phyloP scores from a whole-genome alignment of 1,284 basidiomycete genomes.

The Cutaneotrichosporon curvatum region DNA sequence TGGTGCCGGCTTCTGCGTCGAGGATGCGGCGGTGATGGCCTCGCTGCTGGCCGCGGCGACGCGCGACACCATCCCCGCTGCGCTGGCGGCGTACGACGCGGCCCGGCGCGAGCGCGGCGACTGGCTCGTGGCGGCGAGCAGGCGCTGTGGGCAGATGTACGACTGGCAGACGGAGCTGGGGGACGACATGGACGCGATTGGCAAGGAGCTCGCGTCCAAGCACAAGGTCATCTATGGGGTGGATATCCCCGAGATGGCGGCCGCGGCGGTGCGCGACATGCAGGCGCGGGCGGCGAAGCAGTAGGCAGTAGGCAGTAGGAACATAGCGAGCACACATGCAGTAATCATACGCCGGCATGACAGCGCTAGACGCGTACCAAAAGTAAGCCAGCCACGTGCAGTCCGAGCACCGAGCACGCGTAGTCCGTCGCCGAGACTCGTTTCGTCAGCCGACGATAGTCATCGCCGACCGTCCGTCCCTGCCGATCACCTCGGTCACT shows the following conservation, averaged over 20 bases:
- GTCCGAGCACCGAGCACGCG: too few species aligned
- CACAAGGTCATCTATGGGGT: conserved; percentile 9
- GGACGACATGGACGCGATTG: conserved; percentile 16
- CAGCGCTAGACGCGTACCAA: too few species aligned
- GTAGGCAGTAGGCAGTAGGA: too few species aligned
- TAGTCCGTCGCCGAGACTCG: too few species aligned
- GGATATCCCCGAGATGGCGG: conserved; percentile 5
- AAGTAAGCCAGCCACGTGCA: too few species aligned
- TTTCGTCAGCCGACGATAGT: too few species aligned
- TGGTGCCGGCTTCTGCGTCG: conserved; percentile 19
- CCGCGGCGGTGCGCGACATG: neutral
- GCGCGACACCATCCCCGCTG: neutral
- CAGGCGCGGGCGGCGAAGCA: too few species aligned
- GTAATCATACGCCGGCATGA: too few species aligned
- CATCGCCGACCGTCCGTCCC: too few species aligned
- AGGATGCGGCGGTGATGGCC: conserved; percentile 16
- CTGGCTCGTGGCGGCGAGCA: conserved; percentile 14
- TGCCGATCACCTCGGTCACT: too few species aligned
- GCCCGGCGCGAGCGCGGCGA: conserved; percentile 14
- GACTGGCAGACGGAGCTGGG: conserved; percentile 14
- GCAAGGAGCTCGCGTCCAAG: conserved; percentile 8
- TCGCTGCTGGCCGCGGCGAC: conserved; percentile 6
- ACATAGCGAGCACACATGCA: too few species aligned
- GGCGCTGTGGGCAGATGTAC: conserved; percentile 14
- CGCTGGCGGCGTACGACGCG: conserved; percentile 11